phyloP scores from a whole-genome alignment of 1,284 basidiomycete genomes.

The Coniferiporia sulphurascens region DNA sequence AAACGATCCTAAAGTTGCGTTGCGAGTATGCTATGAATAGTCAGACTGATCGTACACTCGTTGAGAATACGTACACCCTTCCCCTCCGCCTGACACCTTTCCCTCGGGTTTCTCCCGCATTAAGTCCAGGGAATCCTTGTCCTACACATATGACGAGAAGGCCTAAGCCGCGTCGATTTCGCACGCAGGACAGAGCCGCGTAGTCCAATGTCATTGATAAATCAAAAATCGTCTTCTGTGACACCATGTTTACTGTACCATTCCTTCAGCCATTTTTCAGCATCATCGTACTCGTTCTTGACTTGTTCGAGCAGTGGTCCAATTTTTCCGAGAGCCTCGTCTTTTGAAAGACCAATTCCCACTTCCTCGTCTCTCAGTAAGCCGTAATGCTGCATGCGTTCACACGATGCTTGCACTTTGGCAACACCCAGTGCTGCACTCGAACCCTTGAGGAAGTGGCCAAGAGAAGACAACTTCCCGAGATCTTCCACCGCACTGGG shows the following conservation, averaged over 20 bases:
- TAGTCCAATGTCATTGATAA: background rate
- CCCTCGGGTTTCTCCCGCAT: background rate
- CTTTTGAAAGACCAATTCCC: conserved; percentile 40
- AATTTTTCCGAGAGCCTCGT: conserved; percentile 66
- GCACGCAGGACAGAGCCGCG: background rate
- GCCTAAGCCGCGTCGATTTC: background rate
- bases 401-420: conserved; percentile 79
- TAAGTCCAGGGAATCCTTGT: background rate
- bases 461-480: conserved; percentile 63
- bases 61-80: background rate
- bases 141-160: background rate
- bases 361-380: conserved; percentile 48
- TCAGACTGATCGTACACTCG: conserved; percentile 3
- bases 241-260: conserved; percentile 34
- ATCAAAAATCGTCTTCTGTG: background rate
- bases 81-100: background rate
- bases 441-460: conserved; percentile 94
- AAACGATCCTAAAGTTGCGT: conserved; percentile 5
- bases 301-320: conserved; percentile 44
- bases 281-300: conserved; percentile 52
- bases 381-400: conserved; percentile 87
- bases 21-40: background rate
- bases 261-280: conserved; percentile 48
- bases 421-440: conserved; percentile 85
- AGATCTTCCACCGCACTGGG: conserved; percentile 57